These are phyloP conservation scores for Russula foetens DNA, from an alignment of 768 basidiomycete genomes.

Conservation along the genomic window DNA sequence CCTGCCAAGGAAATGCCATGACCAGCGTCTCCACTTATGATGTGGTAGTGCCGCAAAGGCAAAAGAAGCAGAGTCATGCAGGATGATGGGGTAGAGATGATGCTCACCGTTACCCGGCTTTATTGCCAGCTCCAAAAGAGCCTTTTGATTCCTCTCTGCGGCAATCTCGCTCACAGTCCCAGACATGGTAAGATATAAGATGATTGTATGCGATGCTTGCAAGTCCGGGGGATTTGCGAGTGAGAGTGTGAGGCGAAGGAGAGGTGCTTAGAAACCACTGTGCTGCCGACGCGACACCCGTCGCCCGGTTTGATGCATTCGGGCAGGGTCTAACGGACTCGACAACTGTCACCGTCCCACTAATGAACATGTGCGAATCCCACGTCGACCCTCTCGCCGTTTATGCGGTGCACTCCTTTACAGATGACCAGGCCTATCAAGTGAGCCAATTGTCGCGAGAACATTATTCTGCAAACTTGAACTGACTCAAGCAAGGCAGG, in stretches of 20 bases:
- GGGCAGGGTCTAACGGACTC: no score
- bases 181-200: constrained; percentile 16
- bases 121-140: constrained; percentile 12
- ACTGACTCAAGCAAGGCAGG: constrained; percentile 46
- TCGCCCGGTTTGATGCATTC: neutral
- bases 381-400: neutral
- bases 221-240: neutral
- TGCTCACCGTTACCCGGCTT: constrained; percentile 15
- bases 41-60: neutral
- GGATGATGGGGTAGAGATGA: neutral
- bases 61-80: neutral
- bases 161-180: constrained; percentile 7
- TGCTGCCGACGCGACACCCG: neutral
- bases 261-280: neutral
- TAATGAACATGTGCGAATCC: neutral
- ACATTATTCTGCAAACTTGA: neutral
- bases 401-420: constrained; percentile 39
- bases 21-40: neutral
- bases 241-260: neutral
- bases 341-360: neutral
- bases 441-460: constrained; percentile 28
- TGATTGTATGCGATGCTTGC: neutral
- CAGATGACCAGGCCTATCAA: constrained; percentile 50
- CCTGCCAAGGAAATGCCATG: neutral
- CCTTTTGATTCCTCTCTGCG: constrained; percentile 17